phyloP scores from a whole-genome alignment of 805 yeast genomes.

The Kodamaea neixiangensis region DNA sequence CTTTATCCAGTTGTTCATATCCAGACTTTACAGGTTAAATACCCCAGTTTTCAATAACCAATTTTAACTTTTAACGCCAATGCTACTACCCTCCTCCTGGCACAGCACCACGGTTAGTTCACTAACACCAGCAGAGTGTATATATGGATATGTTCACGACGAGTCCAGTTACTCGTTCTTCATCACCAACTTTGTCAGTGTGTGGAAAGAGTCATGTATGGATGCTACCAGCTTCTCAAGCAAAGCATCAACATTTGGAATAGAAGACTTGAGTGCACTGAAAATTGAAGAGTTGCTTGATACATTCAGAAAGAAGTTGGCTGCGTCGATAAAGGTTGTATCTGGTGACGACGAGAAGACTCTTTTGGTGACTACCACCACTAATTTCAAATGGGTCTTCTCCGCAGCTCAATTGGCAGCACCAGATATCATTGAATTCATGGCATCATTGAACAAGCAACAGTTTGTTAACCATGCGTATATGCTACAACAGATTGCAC shows the following conservation, averaged over 20 bases:
- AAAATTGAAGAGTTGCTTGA: conserved; percentile 13
- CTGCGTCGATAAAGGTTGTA: neutral
- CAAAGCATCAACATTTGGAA: conserved; percentile 26
- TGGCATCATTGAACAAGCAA: conserved; percentile 22
- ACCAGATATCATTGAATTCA: conserved; percentile 14
- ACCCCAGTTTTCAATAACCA: neutral
- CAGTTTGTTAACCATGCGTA: conserved; percentile 24
- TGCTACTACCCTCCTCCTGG: neutral
- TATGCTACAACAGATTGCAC: conserved; percentile 18
- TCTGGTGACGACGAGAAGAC: neutral
- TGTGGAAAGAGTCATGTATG: conserved; percentile 25
- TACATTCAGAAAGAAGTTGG: conserved; percentile 14
- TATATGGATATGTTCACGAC: conserved; percentile 18
- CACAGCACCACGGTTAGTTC: neutral
- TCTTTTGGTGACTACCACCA: neutral
- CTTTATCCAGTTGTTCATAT: no score
- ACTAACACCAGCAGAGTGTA: conserved; percentile 7
- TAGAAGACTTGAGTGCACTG: conserved; percentile 23
- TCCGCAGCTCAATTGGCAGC: conserved; percentile 12
- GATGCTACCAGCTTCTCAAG: conserved; percentile 11
- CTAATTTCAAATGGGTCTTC: conserved; percentile 26
- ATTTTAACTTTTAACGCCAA: neutral
- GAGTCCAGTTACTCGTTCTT: conserved; percentile 22
- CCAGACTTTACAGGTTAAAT: no score
- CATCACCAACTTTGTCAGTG: conserved; percentile 27